Percentiles rank a stretch among this genome's conserved stretches.
phyloP scores from a whole-genome alignment of 2,329 filamentous ascomycete species.

The Alternaria triticimaculans region DNA sequence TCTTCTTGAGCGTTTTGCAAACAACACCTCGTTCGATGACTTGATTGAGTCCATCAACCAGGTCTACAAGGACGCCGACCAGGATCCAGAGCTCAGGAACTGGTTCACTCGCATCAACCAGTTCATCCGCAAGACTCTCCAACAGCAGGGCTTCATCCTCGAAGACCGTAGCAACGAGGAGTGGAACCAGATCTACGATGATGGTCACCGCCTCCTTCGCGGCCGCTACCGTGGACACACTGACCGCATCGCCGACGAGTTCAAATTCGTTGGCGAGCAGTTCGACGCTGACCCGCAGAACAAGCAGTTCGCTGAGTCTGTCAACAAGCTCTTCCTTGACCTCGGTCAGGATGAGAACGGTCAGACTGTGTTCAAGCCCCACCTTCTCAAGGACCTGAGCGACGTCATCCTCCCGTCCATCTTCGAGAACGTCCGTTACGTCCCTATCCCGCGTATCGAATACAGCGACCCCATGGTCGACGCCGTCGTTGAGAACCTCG shows the following conservation, averaged over 20 bases:
- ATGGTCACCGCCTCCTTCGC: conserved; percentile 84
- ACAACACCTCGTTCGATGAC: conserved; percentile 87
- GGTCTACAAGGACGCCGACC: conserved; percentile 86
- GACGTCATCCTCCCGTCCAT: conserved; percentile 84
- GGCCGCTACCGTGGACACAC: conserved; percentile 88
- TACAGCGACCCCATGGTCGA: conserved; percentile 85
- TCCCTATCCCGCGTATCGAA: conserved; percentile 93
- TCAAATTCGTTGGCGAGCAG: conserved; percentile 87
- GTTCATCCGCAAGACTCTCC: conserved; percentile 82
- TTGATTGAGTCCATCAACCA: conserved; percentile 83
- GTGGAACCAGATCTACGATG: conserved; percentile 85
- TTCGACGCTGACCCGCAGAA: conserved; percentile 91
- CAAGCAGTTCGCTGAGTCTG: conserved; percentile 74
- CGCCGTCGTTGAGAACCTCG: conserved; percentile 89
- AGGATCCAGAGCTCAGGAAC: conserved; percentile 81
- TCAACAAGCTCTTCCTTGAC: conserved; percentile 86
- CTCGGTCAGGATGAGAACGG: conserved; percentile 88
- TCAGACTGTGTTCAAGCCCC: conserved; percentile 88
- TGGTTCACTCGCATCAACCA: conserved; percentile 85
- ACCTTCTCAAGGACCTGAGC: conserved; percentile 86
- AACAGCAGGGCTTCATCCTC: conserved; percentile 90
- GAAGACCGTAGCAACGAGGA: conserved; percentile 79
- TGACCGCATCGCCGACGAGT: conserved; percentile 83
- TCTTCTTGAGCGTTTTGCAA: conserved; percentile 93
- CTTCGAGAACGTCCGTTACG: conserved; percentile 85